Evolutionary conservation across 208 protist species (phyloP).

Genomic region (Strigomonas oncopelti): DNA sequence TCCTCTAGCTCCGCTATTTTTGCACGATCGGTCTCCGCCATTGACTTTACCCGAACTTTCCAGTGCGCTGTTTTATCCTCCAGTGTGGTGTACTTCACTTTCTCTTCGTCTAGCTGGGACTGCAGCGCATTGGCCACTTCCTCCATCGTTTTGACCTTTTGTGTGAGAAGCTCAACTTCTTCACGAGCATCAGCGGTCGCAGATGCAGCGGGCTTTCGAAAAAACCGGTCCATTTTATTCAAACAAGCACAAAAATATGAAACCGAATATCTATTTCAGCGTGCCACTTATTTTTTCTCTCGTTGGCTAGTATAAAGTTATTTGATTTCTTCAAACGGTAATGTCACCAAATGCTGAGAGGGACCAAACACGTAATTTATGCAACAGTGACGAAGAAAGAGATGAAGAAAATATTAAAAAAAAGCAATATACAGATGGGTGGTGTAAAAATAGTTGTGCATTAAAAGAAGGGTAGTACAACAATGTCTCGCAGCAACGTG

Average conservation of each 20-base stretch:
- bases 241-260: neutral
- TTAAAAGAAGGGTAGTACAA: too few species aligned
- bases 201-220: slow-evolving; percentile 22
- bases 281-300: too few species aligned
- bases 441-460: too few species aligned
- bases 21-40: slow-evolving; percentile 37
- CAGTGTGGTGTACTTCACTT: slow-evolving; percentile 24
- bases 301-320: too few species aligned
- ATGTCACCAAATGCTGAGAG: too few species aligned
- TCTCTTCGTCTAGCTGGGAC: slow-evolving; percentile 49
- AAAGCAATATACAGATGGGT: neutral
- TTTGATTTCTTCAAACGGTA: too few species aligned
- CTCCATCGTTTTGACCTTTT: slow-evolving; percentile 61
- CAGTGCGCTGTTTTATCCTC: slow-evolving; percentile 49
- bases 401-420: neutral
- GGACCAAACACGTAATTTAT: too few species aligned
- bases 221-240: slow-evolving; percentile 46
- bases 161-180: slow-evolving; percentile 50
- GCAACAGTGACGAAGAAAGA: too few species aligned
- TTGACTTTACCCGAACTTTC: slow-evolving; percentile 59
- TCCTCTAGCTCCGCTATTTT: slow-evolving; percentile 37
- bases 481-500: too few species aligned
- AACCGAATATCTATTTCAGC: too few species aligned
- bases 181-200: slow-evolving; percentile 29
- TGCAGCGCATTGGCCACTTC: slow-evolving; percentile 41